Evolutionary conservation across 2,329 filamentous ascomycete species (phyloP).

Genomic region (Xylaria sp.): DNA sequence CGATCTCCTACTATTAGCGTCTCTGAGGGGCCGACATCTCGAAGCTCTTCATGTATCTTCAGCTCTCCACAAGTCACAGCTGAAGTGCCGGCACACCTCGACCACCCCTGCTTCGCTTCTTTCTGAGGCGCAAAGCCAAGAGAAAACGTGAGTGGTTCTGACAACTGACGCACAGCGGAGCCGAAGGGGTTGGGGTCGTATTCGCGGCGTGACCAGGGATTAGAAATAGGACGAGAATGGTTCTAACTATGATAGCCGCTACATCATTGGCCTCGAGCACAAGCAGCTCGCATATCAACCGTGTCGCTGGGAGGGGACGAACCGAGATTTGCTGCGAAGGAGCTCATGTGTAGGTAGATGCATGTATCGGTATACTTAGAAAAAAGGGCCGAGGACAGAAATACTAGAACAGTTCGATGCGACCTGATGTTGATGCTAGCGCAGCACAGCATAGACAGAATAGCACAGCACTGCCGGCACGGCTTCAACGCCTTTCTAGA

Average conservation of each 20-base stretch:
- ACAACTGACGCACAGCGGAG: not conserved
- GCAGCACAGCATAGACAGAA: not conserved
- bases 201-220: slow-evolving; percentile 3
- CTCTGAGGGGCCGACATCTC: slow-evolving; percentile 14
- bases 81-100: not conserved
- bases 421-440: not conserved
- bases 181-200: slow-evolving; percentile 14
- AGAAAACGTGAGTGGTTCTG: not conserved
- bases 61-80: slow-evolving; percentile 6
- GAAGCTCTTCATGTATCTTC: slow-evolving; percentile 10
- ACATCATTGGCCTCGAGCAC: not conserved
- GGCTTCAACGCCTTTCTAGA: slow-evolving; percentile 9
- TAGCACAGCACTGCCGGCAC: not conserved
- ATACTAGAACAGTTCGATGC: not conserved
- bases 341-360: not conserved
- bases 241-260: slow-evolving; percentile 5
- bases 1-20: slow-evolving; percentile 20
- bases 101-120: not conserved
- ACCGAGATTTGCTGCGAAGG: not conserved
- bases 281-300: not conserved
- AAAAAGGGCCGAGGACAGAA: not conserved
- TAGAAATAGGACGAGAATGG: slow-evolving; percentile 1
- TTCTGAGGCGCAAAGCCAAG: not conserved
- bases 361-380: not conserved
- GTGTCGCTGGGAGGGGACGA: not conserved